A percentile compares a stretch with the other conserved stretches of the same genome.
These are phyloP conservation scores for Venturia oleaginea DNA, from an alignment of 2,329 filamentous ascomycete genomes.

Conservation along the genomic window DNA sequence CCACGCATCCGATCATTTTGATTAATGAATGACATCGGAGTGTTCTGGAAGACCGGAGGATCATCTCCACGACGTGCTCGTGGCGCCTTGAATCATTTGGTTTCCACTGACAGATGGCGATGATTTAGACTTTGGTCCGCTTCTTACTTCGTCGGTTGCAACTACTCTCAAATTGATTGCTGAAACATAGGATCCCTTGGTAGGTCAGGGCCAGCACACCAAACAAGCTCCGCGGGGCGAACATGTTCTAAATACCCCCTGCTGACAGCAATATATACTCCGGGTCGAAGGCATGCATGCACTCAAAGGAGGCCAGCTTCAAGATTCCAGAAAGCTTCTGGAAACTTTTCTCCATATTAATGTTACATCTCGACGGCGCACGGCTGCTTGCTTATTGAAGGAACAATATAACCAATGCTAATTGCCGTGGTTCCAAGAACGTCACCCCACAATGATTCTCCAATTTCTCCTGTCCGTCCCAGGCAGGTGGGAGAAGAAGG, in stretches of 20 bases:
- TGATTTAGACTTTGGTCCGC: neutral
- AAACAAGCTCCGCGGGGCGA: neutral
- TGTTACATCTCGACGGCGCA: neutral
- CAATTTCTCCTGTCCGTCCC: neutral
- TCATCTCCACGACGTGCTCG: neutral
- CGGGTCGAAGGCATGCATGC: neutral
- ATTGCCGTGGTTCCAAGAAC: neutral
- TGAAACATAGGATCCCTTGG: neutral
- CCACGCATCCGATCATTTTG: neutral
- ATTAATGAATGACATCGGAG: conserved; percentile 1
- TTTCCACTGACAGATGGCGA: neutral
- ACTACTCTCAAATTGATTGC: neutral
- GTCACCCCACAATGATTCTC: neutral
- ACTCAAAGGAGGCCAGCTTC: conserved; percentile 4
- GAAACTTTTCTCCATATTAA: conserved; percentile 10
- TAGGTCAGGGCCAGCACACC: neutral
- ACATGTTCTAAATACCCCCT: neutral
- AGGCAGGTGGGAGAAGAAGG: neutral
- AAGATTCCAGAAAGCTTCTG: conserved; percentile 12
- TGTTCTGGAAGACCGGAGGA: neutral
- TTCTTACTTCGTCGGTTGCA: neutral
- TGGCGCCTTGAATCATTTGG: neutral
- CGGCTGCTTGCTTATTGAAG: neutral
- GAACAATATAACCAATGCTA: neutral
- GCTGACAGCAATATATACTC: neutral